Evolutionary conservation across 2,329 filamentous ascomycete species (phyloP).

Genomic region (Cadophora luteo-olivacea): DNA sequence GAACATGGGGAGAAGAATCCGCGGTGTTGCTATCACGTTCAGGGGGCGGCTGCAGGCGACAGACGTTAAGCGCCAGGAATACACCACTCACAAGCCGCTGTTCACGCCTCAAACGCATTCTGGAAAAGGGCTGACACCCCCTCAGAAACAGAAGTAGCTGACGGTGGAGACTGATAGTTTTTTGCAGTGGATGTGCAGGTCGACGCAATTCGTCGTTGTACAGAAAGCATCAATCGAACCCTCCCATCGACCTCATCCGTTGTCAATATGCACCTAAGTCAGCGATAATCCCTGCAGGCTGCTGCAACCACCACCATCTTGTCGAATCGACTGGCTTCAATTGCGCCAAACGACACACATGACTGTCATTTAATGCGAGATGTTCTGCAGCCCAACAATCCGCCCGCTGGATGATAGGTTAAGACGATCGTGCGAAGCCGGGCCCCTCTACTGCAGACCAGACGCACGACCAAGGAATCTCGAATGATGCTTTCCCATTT

Average conservation of each 20-base stretch:
- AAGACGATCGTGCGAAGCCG: conserved; percentile 12
- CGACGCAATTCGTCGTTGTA: not conserved
- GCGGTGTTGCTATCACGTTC: not conserved
- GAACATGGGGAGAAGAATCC: conserved; percentile 12
- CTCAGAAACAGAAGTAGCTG: not conserved
- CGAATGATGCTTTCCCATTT: conserved; percentile 6
- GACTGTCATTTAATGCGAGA: conserved; percentile 16
- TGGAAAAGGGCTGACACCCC: not conserved
- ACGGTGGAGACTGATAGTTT: not conserved
- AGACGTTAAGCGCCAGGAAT: conserved; percentile 9
- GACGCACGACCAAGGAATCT: conserved; percentile 11
- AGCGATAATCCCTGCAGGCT: conserved; percentile 16
- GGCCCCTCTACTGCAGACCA: not conserved
- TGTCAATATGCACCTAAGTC: conserved; percentile 14
- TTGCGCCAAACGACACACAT: conserved; percentile 19
- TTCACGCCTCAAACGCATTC: conserved; percentile 13
- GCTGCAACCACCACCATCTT: not conserved
- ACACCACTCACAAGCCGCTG: conserved; percentile 9
- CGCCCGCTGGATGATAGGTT: conserved; percentile 12
- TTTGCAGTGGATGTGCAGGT: not conserved
- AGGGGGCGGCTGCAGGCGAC: conserved; percentile 16
- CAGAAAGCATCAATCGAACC: not conserved
- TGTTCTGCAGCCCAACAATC: not conserved
- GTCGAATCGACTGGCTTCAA: conserved; percentile 17
- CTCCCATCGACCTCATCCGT: conserved; percentile 4